Evolutionary conservation across 2,329 filamentous ascomycete genomes (phyloP).

Genomic region (Alternaria conjuncta): DNA sequence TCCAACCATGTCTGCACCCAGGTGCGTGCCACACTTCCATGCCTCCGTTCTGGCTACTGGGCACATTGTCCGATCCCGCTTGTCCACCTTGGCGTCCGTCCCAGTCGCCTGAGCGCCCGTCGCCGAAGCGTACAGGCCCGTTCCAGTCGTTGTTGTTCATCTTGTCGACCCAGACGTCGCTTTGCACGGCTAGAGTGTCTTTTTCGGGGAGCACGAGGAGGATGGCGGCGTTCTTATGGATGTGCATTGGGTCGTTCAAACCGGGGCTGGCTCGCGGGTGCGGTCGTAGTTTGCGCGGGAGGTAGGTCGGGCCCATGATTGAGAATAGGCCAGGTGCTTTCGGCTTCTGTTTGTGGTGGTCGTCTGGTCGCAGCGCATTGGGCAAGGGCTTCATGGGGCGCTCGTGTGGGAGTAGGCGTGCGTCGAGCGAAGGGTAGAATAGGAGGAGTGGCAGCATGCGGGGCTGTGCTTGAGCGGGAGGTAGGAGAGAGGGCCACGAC

Average conservation of each 20-base stretch:
- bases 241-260: constrained; percentile 38
- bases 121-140: constrained; percentile 43
- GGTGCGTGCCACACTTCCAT: constrained; percentile 50
- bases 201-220: constrained; percentile 52
- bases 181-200: constrained; percentile 51
- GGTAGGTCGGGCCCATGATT: constrained; percentile 52
- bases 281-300: constrained; percentile 44
- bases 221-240: constrained; percentile 50
- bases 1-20: constrained; percentile 50
- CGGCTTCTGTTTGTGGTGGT: constrained; percentile 36
- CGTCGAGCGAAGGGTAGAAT: constrained; percentile 53
- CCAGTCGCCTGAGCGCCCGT: constrained; percentile 42
- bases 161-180: constrained; percentile 52
- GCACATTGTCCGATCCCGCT: constrained; percentile 17
- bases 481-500: constrained; percentile 48
- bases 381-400: constrained; percentile 47
- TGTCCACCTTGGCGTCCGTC: constrained; percentile 30
- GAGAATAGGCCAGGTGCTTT: constrained; percentile 46
- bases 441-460: constrained; percentile 49
- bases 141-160: constrained; percentile 44
- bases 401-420: constrained; percentile 50
- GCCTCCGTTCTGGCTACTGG: constrained; percentile 36
- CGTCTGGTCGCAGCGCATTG: constrained; percentile 41
- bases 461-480: constrained; percentile 42
- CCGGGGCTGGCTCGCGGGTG: constrained; percentile 53